These are phyloP conservation scores for Lanmaoa rubissima DNA, from an alignment of 768 basidiomycete genomes.

Conservation along the genomic window DNA sequence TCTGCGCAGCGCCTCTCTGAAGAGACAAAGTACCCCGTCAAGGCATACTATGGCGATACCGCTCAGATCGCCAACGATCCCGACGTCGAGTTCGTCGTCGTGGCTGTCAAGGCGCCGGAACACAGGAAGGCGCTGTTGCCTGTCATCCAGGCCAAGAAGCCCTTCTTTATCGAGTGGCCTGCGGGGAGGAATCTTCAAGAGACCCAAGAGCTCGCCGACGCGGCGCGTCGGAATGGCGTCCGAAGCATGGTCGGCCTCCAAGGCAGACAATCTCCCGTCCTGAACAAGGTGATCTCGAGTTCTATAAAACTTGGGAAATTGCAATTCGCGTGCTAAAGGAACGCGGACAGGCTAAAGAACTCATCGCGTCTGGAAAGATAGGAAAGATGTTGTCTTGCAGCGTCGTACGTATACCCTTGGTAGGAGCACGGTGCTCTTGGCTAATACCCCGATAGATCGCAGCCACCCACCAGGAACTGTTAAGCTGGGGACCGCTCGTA, in stretches of 20 bases:
- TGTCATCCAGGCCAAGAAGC: constrained; percentile 12
- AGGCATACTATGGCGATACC: constrained; percentile 11
- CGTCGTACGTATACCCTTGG: background rate
- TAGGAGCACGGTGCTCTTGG: background rate
- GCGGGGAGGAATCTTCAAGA: constrained; percentile 7
- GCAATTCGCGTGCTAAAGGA: background rate
- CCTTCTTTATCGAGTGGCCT: constrained; percentile 14
- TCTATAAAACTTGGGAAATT: background rate
- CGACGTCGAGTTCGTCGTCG: constrained; percentile 14
- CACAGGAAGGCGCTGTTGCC: constrained; percentile 5
- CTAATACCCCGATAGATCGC: background rate
- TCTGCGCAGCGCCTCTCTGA: background rate
- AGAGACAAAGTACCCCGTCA: constrained; percentile 3
- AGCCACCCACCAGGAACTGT: background rate
- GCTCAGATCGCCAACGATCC: constrained; percentile 15
- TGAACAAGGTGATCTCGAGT: background rate
- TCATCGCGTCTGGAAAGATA: background rate
- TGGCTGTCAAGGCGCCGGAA: constrained; percentile 8
- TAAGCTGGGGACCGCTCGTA: background rate
- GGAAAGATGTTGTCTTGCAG: background rate
- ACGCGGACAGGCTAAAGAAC: background rate
- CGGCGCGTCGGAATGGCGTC: constrained; percentile 5
- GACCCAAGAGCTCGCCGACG: constrained; percentile 7
- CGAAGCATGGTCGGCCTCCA: constrained; percentile 8
- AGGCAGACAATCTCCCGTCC: constrained; percentile 9